Evolutionary conservation across 164 flowering plant genomes (phyloP), one percentile per base, ranked within the genome.

Genomic region (Buxus sempervirens): DNA sequence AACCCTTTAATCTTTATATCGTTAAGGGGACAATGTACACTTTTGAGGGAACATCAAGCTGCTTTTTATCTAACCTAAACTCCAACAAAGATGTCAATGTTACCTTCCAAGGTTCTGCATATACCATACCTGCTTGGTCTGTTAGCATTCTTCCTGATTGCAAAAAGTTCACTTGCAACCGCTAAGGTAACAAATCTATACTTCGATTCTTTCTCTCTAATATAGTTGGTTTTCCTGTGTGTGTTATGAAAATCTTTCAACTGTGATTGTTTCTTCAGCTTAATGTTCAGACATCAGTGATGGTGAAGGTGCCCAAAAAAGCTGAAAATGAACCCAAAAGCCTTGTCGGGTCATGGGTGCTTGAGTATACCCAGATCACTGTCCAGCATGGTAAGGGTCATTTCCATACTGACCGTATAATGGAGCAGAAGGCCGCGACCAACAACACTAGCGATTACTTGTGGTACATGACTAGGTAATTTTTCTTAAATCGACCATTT

Each of bases 401-500:
- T 0, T 20, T 72, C n/a, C 2, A 73, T 18, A 66, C 71, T 0
- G 73, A 28, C 4, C 12, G 32, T 6, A 73, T 92, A n/a, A 0
- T 86, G n/a, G 98, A 90, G 25, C 96, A 92, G 26, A 87, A 85
- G 60, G 72, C 51, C 1, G 69, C 64, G 0, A 55, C 80, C 3
- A 75, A 71, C 41, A 93, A 87, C 68, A 28, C 58, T 0, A 84
- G 86, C 72, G 96, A 93, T 56, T 93, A 93, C 67, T 54, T 93
- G 26, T 91, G 93, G 93, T 91, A 89, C 78, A 88, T 84, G 85
- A 86, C 93, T 19, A 85, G 79, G 94, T 90, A 77, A 65, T 24
- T 41, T 21, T n/a, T 51, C 13, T 32, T 32, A 32, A 32, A 32
- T 32, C 3, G 38, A 32, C 7, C 38, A 32, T 32, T n/a, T n/a